Base-by-base conservation (phyloP, 2,329 filamentous ascomycete genomes). In the Lasiodiplodia sp. region DNA sequence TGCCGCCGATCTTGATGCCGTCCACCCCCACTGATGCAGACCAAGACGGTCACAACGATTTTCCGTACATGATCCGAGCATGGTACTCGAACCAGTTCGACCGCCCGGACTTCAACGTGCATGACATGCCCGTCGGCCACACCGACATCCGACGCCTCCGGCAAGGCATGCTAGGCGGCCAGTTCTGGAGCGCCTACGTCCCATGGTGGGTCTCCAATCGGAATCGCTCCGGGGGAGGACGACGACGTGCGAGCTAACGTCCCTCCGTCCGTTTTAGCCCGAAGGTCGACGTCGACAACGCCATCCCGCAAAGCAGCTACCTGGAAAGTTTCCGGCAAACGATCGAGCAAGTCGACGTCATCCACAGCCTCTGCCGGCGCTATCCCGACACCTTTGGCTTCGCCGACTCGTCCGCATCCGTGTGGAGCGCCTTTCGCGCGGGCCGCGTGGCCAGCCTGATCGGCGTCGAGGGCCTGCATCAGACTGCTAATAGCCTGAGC, bases 401-500 rank as follows among this genome's bases (percentile, higher is more conserved):
- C 0, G 82, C 86, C 0, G 80, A 81, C 0, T 87, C 90, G 74
- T 88, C 88, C 72, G 83, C 83, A 55, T 86, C 87, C 37, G 92
- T 92, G 4, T 76, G 89, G 47, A 76, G 84, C 2, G 88, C 88
- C 21, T 85, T 84, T 70, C 68, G 77, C 4, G 47, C 74, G 1
- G 78, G 79, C n/a, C 70, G 68, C 5, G 56, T 38, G 34, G 79
- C 80, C 64, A 77, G 77, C 0, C 78, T 78, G 11, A 72, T 75
- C 44, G 75, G 74, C 47, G 80, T 80, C 47, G 78, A 97, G 81
- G 95, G 95, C 3, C 86, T 97, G 11, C 95, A 98, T 77, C 95
- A 97, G 75, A 96, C 97, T 73, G 94, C 93, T 69, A 97, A 97
- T 81, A 92, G 90, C 0, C 84, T 90, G 25, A 86, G 91, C 49